Conservation (phyloP, 371 early-diverging fungal species). For the Mucor indicus region DNA sequence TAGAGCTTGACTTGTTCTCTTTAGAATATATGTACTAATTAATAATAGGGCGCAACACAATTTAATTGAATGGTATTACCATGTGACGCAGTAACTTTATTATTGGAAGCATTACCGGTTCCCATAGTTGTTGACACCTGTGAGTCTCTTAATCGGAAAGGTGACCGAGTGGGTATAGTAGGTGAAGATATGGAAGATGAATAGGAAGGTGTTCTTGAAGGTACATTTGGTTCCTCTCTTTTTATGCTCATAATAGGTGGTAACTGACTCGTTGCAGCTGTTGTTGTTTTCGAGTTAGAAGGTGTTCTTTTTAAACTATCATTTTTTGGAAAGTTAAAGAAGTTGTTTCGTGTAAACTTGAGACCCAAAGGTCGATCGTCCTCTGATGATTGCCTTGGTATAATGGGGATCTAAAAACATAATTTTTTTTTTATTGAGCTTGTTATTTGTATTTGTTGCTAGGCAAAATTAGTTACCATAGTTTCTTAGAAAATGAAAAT, state of each 20-base stretch:
- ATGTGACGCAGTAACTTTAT: conserved; percentile 9
- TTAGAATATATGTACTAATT: neutral
- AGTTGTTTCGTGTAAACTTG: conserved; percentile 21
- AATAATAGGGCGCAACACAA: neutral
- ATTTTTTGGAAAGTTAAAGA: conserved; percentile 16
- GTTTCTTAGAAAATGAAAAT: no score
- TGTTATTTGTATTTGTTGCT: no score
- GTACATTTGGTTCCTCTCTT: neutral
- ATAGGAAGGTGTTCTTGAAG: neutral
- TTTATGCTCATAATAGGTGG: conserved; percentile 1
- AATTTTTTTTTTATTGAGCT: no score
- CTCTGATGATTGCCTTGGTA: conserved; percentile 17
- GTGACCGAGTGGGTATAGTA: conserved; percentile 37
- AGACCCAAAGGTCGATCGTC: conserved; percentile 27
- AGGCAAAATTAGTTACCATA: no score
- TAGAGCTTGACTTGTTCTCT: conserved; percentile 3
- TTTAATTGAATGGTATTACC: conserved; percentile 13
- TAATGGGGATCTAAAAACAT: conserved; percentile 20
- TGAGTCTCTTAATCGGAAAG: conserved; percentile 43
- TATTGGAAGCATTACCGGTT: neutral
- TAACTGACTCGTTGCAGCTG: neutral
- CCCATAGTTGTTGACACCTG: conserved; percentile 2
- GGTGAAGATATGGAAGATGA: conserved; percentile 21
- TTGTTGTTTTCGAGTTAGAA: neutral
- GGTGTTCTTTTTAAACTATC: conserved; percentile 3